Conservation (phyloP, 768 basidiomycete genomes). For the Tylopilus intermedius region DNA sequence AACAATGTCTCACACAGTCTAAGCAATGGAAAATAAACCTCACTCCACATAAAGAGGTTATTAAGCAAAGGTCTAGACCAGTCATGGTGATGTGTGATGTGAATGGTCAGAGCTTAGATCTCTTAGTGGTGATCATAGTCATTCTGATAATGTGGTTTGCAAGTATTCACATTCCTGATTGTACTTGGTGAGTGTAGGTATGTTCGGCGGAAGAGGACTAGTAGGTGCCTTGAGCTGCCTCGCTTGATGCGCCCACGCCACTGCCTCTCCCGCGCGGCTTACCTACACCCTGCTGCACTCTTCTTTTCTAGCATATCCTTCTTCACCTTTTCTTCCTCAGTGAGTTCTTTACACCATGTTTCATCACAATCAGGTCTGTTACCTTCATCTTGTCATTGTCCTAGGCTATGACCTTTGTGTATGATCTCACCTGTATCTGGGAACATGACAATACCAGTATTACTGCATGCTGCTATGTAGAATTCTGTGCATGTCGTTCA, state of each 20-base stretch:
- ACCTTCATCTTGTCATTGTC: constrained; percentile 34
- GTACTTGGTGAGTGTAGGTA: too few species aligned
- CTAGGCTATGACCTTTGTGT: constrained; percentile 16
- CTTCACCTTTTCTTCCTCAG: constrained; percentile 37
- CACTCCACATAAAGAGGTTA: too few species aligned
- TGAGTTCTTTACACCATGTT: constrained; percentile 39
- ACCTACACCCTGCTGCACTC: constrained; percentile 8
- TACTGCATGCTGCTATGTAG: constrained; percentile 75
- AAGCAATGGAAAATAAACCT: too few species aligned
- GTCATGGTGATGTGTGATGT: too few species aligned
- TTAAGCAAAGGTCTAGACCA: too few species aligned
- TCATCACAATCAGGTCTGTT: constrained; percentile 42
- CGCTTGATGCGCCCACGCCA: constrained; percentile 16
- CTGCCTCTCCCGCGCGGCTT: constrained; percentile 17
- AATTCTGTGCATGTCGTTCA: constrained; percentile 35
- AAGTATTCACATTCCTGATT: too few species aligned
- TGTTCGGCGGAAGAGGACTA: too few species aligned
- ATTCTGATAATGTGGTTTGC: too few species aligned
- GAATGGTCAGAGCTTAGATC: too few species aligned
- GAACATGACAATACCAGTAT: constrained; percentile 72
- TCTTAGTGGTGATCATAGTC: too few species aligned
- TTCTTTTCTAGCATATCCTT: constrained; percentile 23
- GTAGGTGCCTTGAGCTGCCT: constrained; percentile 2
- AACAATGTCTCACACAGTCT: too few species aligned
- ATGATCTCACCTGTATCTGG: constrained; percentile 40